Conservation (phyloP, 257 asterid species). For the Cruciata laevipes region DNA sequence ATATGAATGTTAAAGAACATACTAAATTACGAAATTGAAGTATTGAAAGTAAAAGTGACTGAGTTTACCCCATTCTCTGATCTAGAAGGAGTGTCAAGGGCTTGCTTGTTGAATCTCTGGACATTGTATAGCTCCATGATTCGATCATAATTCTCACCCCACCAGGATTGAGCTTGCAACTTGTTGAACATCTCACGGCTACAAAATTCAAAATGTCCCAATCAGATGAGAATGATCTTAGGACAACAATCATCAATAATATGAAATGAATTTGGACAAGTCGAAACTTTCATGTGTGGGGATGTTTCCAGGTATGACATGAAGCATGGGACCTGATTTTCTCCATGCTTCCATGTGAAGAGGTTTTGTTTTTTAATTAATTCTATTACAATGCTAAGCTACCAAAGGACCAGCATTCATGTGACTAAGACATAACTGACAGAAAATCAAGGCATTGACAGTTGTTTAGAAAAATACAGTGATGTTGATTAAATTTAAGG, state of each 20-base stretch:
- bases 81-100: constrained; percentile 65
- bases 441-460: not conserved
- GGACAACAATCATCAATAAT: constrained; percentile 5
- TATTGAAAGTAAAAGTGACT: not conserved
- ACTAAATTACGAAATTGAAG: not conserved
- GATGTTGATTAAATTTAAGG: not conserved
- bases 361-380: not conserved
- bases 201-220: constrained; percentile 11
- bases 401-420: constrained; percentile 8
- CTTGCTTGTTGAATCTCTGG: constrained; percentile 77
- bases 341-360: not conserved
- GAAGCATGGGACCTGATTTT: constrained; percentile 8
- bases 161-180: constrained; percentile 91
- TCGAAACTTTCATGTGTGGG: not conserved
- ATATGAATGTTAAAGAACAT: not conserved
- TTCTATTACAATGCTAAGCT: not conserved
- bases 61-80: constrained; percentile 77
- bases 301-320: constrained; percentile 10
- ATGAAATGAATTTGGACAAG: not conserved
- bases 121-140: constrained; percentile 88
- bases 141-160: constrained; percentile 81
- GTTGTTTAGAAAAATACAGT: not conserved
- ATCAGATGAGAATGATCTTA: constrained; percentile 14
- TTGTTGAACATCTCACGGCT: constrained; percentile 87
- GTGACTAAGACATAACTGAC: constrained; percentile 8